Conservation (phyloP, 176 grass and related monocot species). For the Saccharum spontaneum region DNA sequence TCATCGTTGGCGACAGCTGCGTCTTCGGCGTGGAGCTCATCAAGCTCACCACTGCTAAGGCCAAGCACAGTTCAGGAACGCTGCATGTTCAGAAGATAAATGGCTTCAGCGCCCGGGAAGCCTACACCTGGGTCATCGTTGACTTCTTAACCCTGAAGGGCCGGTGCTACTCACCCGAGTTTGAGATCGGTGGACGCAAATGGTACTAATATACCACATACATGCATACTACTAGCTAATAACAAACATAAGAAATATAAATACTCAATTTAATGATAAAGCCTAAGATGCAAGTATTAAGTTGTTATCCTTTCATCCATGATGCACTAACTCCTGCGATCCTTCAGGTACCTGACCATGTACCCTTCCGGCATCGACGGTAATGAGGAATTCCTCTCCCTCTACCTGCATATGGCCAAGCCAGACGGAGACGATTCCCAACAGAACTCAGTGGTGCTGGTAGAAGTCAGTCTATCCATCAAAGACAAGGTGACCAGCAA, state of each 20-base stretch:
- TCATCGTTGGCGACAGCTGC: constrained; percentile 19
- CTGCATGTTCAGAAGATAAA: not conserved
- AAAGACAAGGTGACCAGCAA: not conserved
- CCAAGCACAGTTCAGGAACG: not conserved
- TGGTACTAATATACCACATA: not conserved
- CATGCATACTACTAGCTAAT: not conserved
- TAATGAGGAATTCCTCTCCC: not conserved
- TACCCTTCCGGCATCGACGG: not conserved
- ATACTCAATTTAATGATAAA: not conserved
- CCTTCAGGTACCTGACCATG: constrained; percentile 4
- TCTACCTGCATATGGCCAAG: not conserved
- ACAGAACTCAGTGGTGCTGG: not conserved
- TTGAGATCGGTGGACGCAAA: constrained; percentile 1
- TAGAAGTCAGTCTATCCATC: not conserved
- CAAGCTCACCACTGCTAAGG: not conserved
- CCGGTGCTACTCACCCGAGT: not conserved
- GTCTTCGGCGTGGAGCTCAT: constrained; percentile 27
- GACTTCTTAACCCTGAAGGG: not conserved
- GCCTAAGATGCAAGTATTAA: not conserved
- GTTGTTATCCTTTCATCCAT: not conserved
- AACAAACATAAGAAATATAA: not conserved
- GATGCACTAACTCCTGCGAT: not conserved
- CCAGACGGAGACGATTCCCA: not conserved
- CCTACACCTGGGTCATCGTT: not conserved
- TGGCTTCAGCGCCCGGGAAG: not conserved